These are phyloP conservation scores for Rhizopogon salebrosus DNA, from an alignment of 768 basidiomycete genomes.

Conservation along the genomic window DNA sequence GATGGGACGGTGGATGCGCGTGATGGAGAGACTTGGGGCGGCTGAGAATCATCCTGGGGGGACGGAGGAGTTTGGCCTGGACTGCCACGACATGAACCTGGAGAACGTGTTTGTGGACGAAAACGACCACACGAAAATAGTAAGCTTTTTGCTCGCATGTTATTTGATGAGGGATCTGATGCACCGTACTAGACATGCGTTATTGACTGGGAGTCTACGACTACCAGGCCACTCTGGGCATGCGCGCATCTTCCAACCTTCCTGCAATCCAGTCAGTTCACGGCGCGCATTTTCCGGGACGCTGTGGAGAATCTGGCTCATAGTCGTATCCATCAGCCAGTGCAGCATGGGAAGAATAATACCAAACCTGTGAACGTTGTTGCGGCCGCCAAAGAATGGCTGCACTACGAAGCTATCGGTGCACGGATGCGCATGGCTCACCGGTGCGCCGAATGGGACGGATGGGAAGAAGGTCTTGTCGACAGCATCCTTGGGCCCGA, in stretches of 20 bases:
- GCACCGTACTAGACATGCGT: constrained; percentile 59
- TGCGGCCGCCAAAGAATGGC: constrained; percentile 61
- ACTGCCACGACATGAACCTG: constrained; percentile 81
- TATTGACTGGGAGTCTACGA: constrained; percentile 92
- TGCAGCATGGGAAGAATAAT: constrained; percentile 14
- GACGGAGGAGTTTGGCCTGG: constrained; percentile 67
- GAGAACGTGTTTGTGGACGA: constrained; percentile 83
- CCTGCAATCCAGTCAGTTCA: constrained; percentile 73
- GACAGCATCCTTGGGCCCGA: constrained; percentile 70
- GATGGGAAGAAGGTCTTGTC: constrained; percentile 84
- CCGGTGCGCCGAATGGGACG: constrained; percentile 83
- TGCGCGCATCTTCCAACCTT: constrained; percentile 79
- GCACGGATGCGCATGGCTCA: constrained; percentile 69
- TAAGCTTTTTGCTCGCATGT: constrained; percentile 33
- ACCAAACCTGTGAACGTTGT: constrained; percentile 27
- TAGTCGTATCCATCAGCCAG: constrained; percentile 11
- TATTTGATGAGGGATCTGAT: constrained; percentile 6
- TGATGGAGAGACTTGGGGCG: constrained; percentile 57
- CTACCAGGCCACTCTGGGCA: constrained; percentile 80
- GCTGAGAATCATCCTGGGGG: constrained; percentile 22
- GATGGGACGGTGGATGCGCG: constrained; percentile 62
- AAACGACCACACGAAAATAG: constrained; percentile 61
- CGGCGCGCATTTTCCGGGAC: constrained; percentile 63
- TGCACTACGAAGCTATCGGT: constrained; percentile 64
- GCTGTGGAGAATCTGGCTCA: constrained; percentile 47